phyloP scores from a whole-genome alignment of 2,329 filamentous ascomycete species.

The Cordyceps pruinosa region DNA sequence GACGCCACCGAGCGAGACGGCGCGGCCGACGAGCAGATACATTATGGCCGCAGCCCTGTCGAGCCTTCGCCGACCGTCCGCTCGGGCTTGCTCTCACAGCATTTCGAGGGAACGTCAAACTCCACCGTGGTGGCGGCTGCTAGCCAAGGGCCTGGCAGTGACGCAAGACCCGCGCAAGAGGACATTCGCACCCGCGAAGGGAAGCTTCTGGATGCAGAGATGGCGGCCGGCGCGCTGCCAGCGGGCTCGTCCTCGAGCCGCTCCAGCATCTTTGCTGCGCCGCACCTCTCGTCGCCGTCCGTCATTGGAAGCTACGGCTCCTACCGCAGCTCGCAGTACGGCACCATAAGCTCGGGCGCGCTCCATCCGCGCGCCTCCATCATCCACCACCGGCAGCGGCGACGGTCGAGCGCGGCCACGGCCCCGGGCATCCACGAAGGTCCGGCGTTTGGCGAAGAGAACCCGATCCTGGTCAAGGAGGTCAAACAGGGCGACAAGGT shows the following conservation, averaged over 20 bases:
- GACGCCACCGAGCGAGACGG: constrained; percentile 38
- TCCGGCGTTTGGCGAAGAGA: constrained; percentile 49
- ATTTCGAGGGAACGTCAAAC: constrained; percentile 35
- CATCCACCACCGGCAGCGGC: constrained; percentile 31
- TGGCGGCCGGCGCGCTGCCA: constrained; percentile 22
- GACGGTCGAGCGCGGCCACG: constrained; percentile 31
- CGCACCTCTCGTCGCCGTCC: constrained; percentile 59
- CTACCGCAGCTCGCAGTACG: constrained; percentile 42
- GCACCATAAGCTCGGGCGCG: constrained; percentile 36
- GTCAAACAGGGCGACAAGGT: constrained; percentile 83
- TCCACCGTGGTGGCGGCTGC: constrained; percentile 18
- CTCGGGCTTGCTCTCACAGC: constrained; percentile 44
- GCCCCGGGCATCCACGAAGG: constrained; percentile 25
- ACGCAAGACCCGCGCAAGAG: constrained; percentile 9
- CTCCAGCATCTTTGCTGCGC: constrained; percentile 48
- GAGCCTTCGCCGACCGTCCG: constrained; percentile 28
- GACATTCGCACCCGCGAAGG: constrained; percentile 41
- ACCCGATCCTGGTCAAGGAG: constrained; percentile 80
- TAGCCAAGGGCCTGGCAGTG: constrained; percentile 17
- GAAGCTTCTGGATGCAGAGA: constrained; percentile 40
- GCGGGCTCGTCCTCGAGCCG: constrained; percentile 19
- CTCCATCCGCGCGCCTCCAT: constrained; percentile 36
- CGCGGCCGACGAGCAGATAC: constrained; percentile 25
- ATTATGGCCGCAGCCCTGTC: constrained; percentile 35
- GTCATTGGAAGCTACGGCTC: constrained; percentile 66